Base-by-base conservation (phyloP, 2,329 filamentous ascomycete genomes). In the Fusarium oligoseptatum region DNA sequence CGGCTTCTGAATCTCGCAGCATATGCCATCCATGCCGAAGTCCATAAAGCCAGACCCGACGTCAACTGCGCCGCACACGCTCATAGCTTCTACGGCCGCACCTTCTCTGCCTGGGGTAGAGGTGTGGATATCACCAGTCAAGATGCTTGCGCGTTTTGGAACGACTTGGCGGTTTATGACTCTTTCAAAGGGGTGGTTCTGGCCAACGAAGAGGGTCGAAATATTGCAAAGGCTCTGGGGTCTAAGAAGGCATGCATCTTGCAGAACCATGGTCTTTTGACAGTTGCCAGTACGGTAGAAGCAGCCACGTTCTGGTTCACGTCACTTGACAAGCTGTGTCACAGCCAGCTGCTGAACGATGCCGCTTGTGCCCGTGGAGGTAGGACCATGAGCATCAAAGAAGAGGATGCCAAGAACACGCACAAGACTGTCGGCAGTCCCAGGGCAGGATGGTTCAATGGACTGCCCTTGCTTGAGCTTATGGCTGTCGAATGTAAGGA, bases 31-130 rank as follows among this genome's bases (percentile, higher is more conserved):
- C 67, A 69, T 34, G 45, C 60, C 34, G 56, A 56, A 14, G 48
- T 69, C 17, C 67, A 69, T 32, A 57, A 22, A 12, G 62, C 67
- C 29, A 56, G 62, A 2, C 67, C 67, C 4, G 66, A 68, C 11
- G 41, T 68, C 10, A 65, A 65, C 34, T 68, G 66, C 37, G 66
- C 58, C n/a, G 66, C 66, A 5, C 66, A 69, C 32, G 65, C 62
- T 15, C 67, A 66, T 29, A 41, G 41, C 7, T 17, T 69, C 32
- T 50, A 69, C 37, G 67, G 67, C 20, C 55, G 45, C 12, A 58
- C 67, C n/a, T 69, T 66, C 1, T 37, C 36, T 15, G 36, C 36
- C 1, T 37, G 36, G 36, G 36, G 36, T 17, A 37, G 36, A 8
- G 14, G 14, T 2, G 36, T 37, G 12, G 14, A 37, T 37, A 22